Percentiles rank a stretch among this genome's conserved stretches.
Evolutionary conservation across 2,329 filamentous ascomycete species (phyloP).

Genomic region (Ascochyta lentis): DNA sequence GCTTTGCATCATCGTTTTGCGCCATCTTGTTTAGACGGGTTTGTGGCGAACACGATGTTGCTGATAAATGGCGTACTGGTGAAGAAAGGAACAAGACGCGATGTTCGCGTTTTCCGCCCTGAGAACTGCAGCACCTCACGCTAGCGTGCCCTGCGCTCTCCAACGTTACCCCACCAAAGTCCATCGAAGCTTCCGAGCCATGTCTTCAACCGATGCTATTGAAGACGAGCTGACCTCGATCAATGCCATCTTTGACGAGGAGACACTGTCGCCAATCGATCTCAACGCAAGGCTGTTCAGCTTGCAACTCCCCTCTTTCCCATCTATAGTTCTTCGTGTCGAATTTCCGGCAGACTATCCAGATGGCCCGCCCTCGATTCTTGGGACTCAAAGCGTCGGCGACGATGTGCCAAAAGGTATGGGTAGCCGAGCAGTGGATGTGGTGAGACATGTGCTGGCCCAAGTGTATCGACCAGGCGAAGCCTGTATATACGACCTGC

Average conservation of each 20-base stretch:
- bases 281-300: slow-evolving; percentile 42
- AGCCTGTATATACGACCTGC: slow-evolving; percentile 89
- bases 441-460: slow-evolving; percentile 71
- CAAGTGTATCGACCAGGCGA: slow-evolving; percentile 74
- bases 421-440: slow-evolving; percentile 71
- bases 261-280: slow-evolving; percentile 59
- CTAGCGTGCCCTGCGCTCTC: slow-evolving; percentile 21
- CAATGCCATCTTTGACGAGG: slow-evolving; percentile 81
- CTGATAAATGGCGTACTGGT: slow-evolving; percentile 9
- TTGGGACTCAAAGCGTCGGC: slow-evolving; percentile 81
- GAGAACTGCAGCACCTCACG: neutral
- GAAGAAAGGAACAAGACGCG: slow-evolving; percentile 5
- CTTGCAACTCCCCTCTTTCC: slow-evolving; percentile 70
- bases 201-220: slow-evolving; percentile 54
- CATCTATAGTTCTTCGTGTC: slow-evolving; percentile 63
- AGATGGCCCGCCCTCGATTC: slow-evolving; percentile 71
- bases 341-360: slow-evolving; percentile 80
- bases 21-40: slow-evolving; percentile 23
- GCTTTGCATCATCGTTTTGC: slow-evolving; percentile 30
- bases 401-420: slow-evolving; percentile 71
- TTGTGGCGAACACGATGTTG: slow-evolving; percentile 10
- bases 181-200: slow-evolving; percentile 20
- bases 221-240: slow-evolving; percentile 79
- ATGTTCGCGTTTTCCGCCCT: slow-evolving; percentile 16
- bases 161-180: slow-evolving; percentile 22